phyloP scores from a whole-genome alignment of 2,329 filamentous ascomycete genomes.

The Helminthosporium solani region DNA sequence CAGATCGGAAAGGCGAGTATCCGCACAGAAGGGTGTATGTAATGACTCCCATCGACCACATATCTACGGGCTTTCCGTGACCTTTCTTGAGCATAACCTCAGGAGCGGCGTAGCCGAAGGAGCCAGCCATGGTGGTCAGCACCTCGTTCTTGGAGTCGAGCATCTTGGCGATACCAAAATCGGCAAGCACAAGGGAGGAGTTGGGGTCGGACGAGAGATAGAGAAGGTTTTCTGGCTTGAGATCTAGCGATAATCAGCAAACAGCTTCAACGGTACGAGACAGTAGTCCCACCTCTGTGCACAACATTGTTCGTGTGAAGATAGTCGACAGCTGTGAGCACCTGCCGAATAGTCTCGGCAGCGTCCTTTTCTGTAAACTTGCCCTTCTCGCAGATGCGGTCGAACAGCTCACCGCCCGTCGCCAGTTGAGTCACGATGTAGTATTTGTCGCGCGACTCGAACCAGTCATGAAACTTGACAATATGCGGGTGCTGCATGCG shows the following conservation, averaged over 20 bases:
- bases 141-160: conserved; percentile 87
- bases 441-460: conserved; percentile 98
- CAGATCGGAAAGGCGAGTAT: conserved; percentile 96
- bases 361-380: conserved; percentile 99
- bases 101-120: conserved; percentile 94
- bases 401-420: conserved; percentile 93
- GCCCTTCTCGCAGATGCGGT: conserved; percentile 95
- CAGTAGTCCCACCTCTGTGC: conserved; percentile 69
- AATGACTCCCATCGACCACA: conserved; percentile 99
- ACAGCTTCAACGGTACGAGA: neutral
- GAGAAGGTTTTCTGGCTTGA: conserved; percentile 96
- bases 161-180: conserved; percentile 99
- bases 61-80: conserved; percentile 96
- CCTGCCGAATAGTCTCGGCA: conserved; percentile 90
- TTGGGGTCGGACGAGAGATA: conserved; percentile 77
- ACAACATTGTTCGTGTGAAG: conserved; percentile 94
- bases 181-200: conserved; percentile 88
- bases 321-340: conserved; percentile 90
- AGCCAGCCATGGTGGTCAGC: conserved; percentile 96
- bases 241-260: conserved; percentile 59
- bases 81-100: conserved; percentile 98
- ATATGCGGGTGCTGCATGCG: conserved; percentile 91
- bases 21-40: conserved; percentile 97
- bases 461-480: conserved; percentile 97
- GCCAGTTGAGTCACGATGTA: conserved; percentile 98